Evolutionary conservation across 305 asterid genomes (phyloP).

Genomic region (Fraxinus dipetala): DNA sequence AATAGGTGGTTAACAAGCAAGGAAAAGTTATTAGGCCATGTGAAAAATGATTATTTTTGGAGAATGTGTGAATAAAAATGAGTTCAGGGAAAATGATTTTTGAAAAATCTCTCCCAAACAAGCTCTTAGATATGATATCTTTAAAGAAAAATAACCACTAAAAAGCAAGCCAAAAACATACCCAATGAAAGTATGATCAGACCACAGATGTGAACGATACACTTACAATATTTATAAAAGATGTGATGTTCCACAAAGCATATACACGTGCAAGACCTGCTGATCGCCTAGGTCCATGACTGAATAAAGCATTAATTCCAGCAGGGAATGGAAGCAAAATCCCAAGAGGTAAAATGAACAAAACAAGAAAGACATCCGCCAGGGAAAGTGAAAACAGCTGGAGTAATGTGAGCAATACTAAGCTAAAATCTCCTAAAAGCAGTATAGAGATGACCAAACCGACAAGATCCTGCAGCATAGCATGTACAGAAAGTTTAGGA

Average conservation of each 20-base stretch:
- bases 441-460: conserved; percentile 92
- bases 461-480: conserved; percentile 87
- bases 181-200: not conserved
- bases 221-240: conserved; percentile 87
- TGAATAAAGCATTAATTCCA: conserved; percentile 94
- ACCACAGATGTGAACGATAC: not conserved
- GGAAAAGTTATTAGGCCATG: not conserved
- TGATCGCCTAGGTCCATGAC: conserved; percentile 94
- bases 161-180: not conserved
- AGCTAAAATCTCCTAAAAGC: conserved; percentile 96
- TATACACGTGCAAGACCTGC: conserved; percentile 94
- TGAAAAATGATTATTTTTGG: not conserved
- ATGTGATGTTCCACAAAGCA: conserved; percentile 91
- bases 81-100: not conserved
- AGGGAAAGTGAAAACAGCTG: conserved; percentile 91
- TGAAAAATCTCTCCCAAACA: not conserved
- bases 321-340: conserved; percentile 94
- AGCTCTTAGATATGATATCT: not conserved
- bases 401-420: conserved; percentile 92
- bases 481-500: conserved; percentile 9
- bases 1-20: not conserved
- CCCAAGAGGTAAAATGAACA: conserved; percentile 84
- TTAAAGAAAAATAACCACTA: not conserved
- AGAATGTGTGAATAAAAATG: not conserved
- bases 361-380: conserved; percentile 74